Percentiles rank a stretch among this genome's conserved stretches.
These are phyloP conservation scores for Parietaria judaica DNA, from an alignment of 306 rosid species.

Conservation along the genomic window DNA sequence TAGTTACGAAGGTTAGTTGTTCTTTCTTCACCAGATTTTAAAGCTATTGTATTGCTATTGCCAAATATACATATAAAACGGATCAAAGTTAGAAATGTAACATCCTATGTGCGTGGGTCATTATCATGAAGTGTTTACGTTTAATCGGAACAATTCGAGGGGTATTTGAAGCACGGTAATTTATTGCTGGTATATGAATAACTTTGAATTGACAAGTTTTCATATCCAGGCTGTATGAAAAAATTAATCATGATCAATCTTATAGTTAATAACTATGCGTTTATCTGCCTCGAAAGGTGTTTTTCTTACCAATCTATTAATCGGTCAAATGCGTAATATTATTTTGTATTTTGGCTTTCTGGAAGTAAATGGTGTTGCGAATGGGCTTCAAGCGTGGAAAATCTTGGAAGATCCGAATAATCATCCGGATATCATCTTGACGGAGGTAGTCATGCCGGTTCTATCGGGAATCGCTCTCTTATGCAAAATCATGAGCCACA, in stretches of 20 bases:
- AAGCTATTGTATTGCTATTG: neutral
- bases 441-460: slow-evolving; percentile 59
- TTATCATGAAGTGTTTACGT: too few relatives aligned
- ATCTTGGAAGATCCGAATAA: slow-evolving; percentile 39
- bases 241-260: neutral
- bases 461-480: slow-evolving; percentile 57
- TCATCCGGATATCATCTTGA: slow-evolving; percentile 44
- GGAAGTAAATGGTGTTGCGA: slow-evolving; percentile 51
- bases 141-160: too few relatives aligned
- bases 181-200: too few relatives aligned
- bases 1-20: slow-evolving; percentile 47
- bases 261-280: too few relatives aligned
- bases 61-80: neutral
- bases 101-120: too few relatives aligned
- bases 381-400: slow-evolving; percentile 62
- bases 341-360: slow-evolving; percentile 9
- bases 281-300: too few relatives aligned
- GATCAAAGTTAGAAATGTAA: neutral
- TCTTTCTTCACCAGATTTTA: slow-evolving; percentile 1
- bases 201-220: too few relatives aligned
- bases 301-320: too few relatives aligned
- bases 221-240: neutral
- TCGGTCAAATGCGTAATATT: neutral
- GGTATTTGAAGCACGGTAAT: too few relatives aligned
- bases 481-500: slow-evolving; percentile 53